Percentiles rank a stretch among this genome's conserved stretches.
Evolutionary conservation across 176 grass and related monocot genomes (phyloP).

Genomic region (Puccinellia tenuiflora): DNA sequence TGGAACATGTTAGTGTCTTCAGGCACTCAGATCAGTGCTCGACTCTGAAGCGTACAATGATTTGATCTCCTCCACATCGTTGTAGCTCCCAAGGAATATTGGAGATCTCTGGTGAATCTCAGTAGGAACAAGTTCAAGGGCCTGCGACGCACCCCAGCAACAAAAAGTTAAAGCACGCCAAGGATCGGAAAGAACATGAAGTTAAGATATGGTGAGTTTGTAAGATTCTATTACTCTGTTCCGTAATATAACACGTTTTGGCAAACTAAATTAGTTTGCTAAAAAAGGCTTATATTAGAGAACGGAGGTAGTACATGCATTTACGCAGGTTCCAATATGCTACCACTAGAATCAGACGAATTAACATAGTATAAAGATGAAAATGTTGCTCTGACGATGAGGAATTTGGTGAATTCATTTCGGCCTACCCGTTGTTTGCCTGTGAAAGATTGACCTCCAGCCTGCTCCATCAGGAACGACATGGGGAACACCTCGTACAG

Average conservation of each 20-base stretch:
- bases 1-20: neutral
- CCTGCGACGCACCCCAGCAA: slow-evolving; percentile 33
- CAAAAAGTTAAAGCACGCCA: neutral
- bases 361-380: neutral
- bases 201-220: neutral
- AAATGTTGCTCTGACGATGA: neutral
- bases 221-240: no score
- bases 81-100: slow-evolving; percentile 89
- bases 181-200: neutral
- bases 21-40: slow-evolving; percentile 7
- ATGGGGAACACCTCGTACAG: slow-evolving; percentile 97
- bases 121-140: slow-evolving; percentile 64
- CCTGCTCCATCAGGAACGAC: slow-evolving; percentile 97
- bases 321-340: neutral
- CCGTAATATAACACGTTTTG: no score
- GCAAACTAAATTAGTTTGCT: no score
- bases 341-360: neutral
- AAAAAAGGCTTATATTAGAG: no score
- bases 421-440: slow-evolving; percentile 71
- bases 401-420: neutral
- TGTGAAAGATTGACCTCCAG: slow-evolving; percentile 87
- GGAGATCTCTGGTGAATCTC: slow-evolving; percentile 83
- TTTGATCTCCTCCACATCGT: slow-evolving; percentile 87
- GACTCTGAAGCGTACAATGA: slow-evolving; percentile 62
- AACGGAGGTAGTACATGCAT: no score